Percentiles rank a stretch among this genome's conserved stretches.
These are phyloP conservation scores for Actinidia arguta DNA, from an alignment of 179 eudicot species.

Conservation along the genomic window DNA sequence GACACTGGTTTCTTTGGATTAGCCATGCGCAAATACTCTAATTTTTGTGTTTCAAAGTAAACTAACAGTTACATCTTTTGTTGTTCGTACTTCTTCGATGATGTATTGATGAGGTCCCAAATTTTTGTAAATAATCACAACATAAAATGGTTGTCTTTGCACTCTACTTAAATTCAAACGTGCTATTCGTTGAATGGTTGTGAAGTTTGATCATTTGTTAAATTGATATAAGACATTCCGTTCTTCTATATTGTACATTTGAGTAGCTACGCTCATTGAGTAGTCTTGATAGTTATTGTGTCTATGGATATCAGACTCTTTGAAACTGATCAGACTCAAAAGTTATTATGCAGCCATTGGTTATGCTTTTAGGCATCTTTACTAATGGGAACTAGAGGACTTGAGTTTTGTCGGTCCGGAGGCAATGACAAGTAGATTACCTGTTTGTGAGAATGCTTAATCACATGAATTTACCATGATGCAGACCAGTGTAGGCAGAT, in stretches of 20 bases:
- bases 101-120: neutral
- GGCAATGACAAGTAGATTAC: neutral
- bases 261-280: neutral
- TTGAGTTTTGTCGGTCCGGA: neutral
- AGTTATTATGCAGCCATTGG: neutral
- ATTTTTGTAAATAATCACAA: neutral
- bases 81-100: too few relatives aligned
- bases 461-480: constrained; percentile 6
- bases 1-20: neutral
- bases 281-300: neutral
- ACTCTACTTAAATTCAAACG: neutral
- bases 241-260: neutral
- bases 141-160: neutral
- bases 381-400: neutral
- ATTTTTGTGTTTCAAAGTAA: neutral
- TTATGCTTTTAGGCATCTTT: neutral
- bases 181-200: neutral
- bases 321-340: neutral
- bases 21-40: neutral
- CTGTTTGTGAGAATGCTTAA: constrained; percentile 4
- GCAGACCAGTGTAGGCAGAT: too few relatives aligned
- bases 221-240: neutral
- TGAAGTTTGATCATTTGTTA: neutral
- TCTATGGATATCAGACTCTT: neutral
- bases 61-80: too few relatives aligned